Evolutionary conservation across 129 eudicot species (phyloP), one percentile per base, ranked within the genome.

Genomic region (Heracleum sosnowskyi): DNA sequence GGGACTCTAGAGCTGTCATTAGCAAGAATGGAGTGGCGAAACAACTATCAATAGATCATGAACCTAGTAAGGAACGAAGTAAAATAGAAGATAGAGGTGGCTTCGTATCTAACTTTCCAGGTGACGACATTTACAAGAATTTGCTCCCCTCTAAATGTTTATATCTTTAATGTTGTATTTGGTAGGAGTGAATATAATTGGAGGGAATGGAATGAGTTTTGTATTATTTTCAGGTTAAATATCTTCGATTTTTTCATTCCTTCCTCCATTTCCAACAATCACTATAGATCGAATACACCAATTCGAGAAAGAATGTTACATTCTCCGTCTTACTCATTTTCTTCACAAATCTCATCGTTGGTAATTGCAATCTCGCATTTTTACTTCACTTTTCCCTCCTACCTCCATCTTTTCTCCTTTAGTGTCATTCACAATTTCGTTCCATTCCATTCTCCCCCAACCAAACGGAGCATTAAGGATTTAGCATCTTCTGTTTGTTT

Each of bases 1-100:
- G 98, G 41, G 98, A 93, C 31, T 93, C 98, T 29, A 86, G 98
- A n/a, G 97, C 98, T 15, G 97, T 93, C 53, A 76, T 93, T 5
- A 86, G 93, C 85, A 85, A 76, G 78, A 87, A 91, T 60, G 97
- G 96, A 11, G 87, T 79, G 81, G 98, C 98, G 6, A 91, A 91
- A 79, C 98, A 93, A 66, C 75, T 93, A 44, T 89, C 96, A 0
- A 84, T 91, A 20, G 97, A 93, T 76, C 98, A 93, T 47, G 98
- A 93, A 69, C 97, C 98, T 28, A 83, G 77, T 79, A 91, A 79
- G 77, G 98, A 91, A 74, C 45, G 86, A 45, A 84, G 86, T 28
- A 76, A 75, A 26, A 87, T 94, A 7, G 97, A 94, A 80, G 79
- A 84, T 66, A 88, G 81, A 77, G 97, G 98, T 39, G 98, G 98